A percentile compares a stretch with the other conserved stretches of the same genome.
phyloP scores from a whole-genome alignment of 352 stramenopile species.

The Phytophthora aleatoria region DNA sequence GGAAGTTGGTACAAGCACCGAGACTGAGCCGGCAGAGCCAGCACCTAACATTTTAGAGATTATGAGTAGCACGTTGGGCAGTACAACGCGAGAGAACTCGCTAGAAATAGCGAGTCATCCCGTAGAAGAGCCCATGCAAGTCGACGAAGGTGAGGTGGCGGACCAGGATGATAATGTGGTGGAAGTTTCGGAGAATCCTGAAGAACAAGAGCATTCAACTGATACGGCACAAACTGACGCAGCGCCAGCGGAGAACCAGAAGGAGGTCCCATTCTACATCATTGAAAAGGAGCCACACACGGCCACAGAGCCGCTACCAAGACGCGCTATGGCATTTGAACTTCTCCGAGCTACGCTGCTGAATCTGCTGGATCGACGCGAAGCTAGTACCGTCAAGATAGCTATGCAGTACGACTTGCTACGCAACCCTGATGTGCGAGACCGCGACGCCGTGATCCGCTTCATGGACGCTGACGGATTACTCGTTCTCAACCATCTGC shows the following conservation, averaged over 20 bases:
- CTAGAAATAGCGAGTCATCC: conserved; percentile 48
- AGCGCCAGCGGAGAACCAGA: conserved; percentile 8
- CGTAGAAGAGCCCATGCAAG: conserved; percentile 34
- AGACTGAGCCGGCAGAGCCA: conserved; percentile 21
- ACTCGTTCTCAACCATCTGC: conserved; percentile 58
- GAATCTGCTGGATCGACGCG: conserved; percentile 54
- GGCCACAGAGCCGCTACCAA: conserved; percentile 46
- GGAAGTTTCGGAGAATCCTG: conserved; percentile 3
- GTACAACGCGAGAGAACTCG: conserved; percentile 21
- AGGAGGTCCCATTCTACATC: conserved; percentile 49
- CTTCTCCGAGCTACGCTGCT: conserved; percentile 58
- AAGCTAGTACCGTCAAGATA: conserved; percentile 46
- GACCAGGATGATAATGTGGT: conserved; percentile 11
- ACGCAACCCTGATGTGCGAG: conserved; percentile 61
- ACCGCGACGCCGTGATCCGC: conserved; percentile 63
- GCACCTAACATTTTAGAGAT: conserved; percentile 40
- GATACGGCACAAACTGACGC: background rate
- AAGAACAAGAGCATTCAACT: background rate
- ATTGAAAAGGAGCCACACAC: conserved; percentile 42
- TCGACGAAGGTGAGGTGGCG: conserved; percentile 35
- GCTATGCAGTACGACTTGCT: conserved; percentile 64
- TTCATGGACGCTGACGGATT: conserved; percentile 67
- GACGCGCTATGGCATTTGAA: conserved; percentile 57
- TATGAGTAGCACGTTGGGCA: conserved; percentile 20
- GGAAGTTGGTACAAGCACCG: conserved; percentile 3